Base-by-base conservation (phyloP, 441 rosid species). In the Adansonia grandidieri region DNA sequence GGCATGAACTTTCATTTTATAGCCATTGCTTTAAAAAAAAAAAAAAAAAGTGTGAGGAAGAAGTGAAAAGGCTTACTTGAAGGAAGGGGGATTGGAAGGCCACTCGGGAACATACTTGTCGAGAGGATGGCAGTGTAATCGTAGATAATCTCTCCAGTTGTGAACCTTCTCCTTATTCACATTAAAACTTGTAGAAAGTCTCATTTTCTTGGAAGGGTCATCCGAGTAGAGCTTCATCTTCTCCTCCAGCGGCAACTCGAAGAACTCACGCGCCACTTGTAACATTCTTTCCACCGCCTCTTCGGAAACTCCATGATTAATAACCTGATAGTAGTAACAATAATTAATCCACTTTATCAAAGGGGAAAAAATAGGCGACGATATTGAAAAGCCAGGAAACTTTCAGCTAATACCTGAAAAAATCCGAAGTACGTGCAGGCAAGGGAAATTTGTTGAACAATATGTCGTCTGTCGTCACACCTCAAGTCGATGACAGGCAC, bases 111-210 rank as follows among this genome's bases (percentile, higher is more conserved):
- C 82, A 76, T 88, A 91, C 75, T 89, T 87, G 40, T 87, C 60
- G 20, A 91, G 82, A 60, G 95, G 95, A 79, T 89, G 72, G 69
- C 95, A 91, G 75, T 91, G 91, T 79, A 91, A 88, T 60, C 95
- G 84, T 0, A 91, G 89, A 73, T 87, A 91, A 57, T 91, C 95
- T 76, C 56, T 51, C n/a, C 15, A 51, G 5, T 51, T 51, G 14
- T 51, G 56, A 10, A 51, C 56, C 4, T 51, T 51, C 56, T 51
- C 56, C 3, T 51, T 51, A 10, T 51, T 51, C 56, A 51, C 56
- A 51, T 51, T 51, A 13, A 51, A 51, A 51, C 56, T 51, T 3
- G 56, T 51, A 10, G 56, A 51, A 51, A 51, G 56, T 51, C 56
- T 51, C 56, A 13, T 51, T 0, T 17, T 51, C n/a, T 51, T 51